Evolutionary conservation across 805 yeast genomes (phyloP).

Genomic region (Metschnikowia cerradonensis): DNA sequence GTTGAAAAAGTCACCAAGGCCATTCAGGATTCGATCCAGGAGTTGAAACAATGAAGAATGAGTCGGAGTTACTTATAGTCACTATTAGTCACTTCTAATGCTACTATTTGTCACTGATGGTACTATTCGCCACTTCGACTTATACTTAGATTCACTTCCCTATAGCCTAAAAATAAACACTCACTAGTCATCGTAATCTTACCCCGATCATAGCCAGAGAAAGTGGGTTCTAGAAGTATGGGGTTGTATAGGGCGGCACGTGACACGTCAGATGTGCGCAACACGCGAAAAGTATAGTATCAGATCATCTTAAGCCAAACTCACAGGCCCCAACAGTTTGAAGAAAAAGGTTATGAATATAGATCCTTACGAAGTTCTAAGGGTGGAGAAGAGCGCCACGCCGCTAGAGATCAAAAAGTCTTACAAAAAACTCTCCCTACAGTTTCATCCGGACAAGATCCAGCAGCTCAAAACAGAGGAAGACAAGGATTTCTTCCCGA

Average conservation of each 20-base stretch:
- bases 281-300: not conserved
- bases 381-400: slow-evolving; percentile 36
- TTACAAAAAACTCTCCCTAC: slow-evolving; percentile 24
- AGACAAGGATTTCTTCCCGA: slow-evolving; percentile 45
- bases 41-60: slow-evolving; percentile 10
- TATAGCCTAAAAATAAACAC: not conserved
- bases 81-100: not conserved
- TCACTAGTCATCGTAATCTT: not conserved
- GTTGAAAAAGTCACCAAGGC: slow-evolving; percentile 32
- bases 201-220: not conserved
- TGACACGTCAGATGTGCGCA: not conserved
- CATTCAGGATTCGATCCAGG: slow-evolving; percentile 25
- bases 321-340: not conserved
- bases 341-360: slow-evolving; percentile 29
- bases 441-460: slow-evolving; percentile 28
- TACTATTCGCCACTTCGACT: not conserved
- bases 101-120: slow-evolving; percentile 2
- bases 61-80: slow-evolving; percentile 6
- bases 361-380: slow-evolving; percentile 59
- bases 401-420: slow-evolving; percentile 59
- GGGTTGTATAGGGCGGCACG: not conserved
- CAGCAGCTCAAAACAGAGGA: slow-evolving; percentile 20
- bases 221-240: not conserved
- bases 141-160: not conserved
- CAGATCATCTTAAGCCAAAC: not conserved